phyloP scores from a whole-genome alignment of 2,329 filamentous ascomycete species.

The Pezicula radicicola region DNA sequence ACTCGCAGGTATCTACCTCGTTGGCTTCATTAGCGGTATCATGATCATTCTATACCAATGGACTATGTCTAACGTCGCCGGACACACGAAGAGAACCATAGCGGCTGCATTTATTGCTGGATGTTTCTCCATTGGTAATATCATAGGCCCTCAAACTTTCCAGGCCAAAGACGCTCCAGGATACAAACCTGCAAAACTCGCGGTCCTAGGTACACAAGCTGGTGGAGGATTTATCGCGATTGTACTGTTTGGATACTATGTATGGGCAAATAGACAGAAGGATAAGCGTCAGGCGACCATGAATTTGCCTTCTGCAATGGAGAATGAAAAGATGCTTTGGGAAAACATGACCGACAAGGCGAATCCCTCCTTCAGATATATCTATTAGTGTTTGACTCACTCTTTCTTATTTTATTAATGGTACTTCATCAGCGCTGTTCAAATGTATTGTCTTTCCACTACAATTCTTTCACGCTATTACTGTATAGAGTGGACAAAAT shows the following conservation, averaged over 20 bases:
- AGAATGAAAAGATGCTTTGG: constrained; percentile 37
- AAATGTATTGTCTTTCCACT: no score
- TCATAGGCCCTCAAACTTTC: constrained; percentile 55
- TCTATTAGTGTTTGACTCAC: constrained; percentile 27
- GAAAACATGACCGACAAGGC: constrained; percentile 51
- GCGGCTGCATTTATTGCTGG: constrained; percentile 44
- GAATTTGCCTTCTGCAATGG: constrained; percentile 25
- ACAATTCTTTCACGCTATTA: no score
- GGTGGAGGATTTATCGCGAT: constrained; percentile 33
- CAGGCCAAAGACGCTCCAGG: constrained; percentile 46
- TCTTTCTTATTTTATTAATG: no score
- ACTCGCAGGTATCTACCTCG: constrained; percentile 47
- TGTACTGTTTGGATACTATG: constrained; percentile 47
- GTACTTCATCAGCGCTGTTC: no score
- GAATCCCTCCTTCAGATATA: constrained; percentile 55
- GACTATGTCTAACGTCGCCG: constrained; percentile 46
- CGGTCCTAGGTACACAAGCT: constrained; percentile 43
- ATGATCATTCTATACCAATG: constrained; percentile 43
- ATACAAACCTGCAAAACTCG: constrained; percentile 49
- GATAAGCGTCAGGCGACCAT: constrained; percentile 37
- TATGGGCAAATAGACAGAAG: constrained; percentile 37
- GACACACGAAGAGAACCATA: constrained; percentile 48
- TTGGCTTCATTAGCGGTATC: constrained; percentile 46
- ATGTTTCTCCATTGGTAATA: constrained; percentile 50
- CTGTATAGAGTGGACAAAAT: no score